Base-by-base conservation (phyloP, 1,139 yeast species). In the Pichia sp. region DNA sequence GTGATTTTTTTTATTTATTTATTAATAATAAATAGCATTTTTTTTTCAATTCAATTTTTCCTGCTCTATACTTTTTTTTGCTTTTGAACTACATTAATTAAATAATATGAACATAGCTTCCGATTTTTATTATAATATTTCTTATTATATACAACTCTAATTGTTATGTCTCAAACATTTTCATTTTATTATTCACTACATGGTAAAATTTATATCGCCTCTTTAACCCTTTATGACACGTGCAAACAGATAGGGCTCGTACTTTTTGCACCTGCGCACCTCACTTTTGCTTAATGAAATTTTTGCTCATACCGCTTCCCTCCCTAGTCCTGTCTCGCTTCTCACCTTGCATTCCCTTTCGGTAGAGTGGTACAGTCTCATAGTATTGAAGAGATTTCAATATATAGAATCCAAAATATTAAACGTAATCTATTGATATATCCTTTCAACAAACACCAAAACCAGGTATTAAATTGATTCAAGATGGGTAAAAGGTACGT, bases 401-500 rank as follows among this genome's bases (percentile, higher is more conserved):
- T 28, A 28, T 30, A 8, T 30, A 8, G 8, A 6, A 8, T 8
- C 32, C 7, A 8, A 2, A 30, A 8, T 8, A 6, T 30, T 30
- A 2, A 11, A 6, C n/a, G 10, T 28, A 8, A 11, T 9, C 26
- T 40, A 32, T 27, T 44, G 10, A 8, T 8, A 25, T 26, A 31
- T 10, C 27, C 26, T 35, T 10, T 30, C 31, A 37, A 40, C 54
- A 54, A 37, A 57, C 58, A 37, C 30, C 47, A 42, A 35, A 25
- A 50, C 53, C 49, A 48, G 48, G 50, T 36, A 48, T 51, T 42
- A 11, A 46, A 67, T 62, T 64, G 62, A 67, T 67, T 67, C 70
- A 74, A 79, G 75, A 82, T 82, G 88, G 88, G 87, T 81, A 82
- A 82, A 79, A 80, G 86, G 86, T 81, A 79, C 72, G 83, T 74